phyloP scores from a whole-genome alignment of 169 alveolate genomes.

The Miamiensis avidus region DNA sequence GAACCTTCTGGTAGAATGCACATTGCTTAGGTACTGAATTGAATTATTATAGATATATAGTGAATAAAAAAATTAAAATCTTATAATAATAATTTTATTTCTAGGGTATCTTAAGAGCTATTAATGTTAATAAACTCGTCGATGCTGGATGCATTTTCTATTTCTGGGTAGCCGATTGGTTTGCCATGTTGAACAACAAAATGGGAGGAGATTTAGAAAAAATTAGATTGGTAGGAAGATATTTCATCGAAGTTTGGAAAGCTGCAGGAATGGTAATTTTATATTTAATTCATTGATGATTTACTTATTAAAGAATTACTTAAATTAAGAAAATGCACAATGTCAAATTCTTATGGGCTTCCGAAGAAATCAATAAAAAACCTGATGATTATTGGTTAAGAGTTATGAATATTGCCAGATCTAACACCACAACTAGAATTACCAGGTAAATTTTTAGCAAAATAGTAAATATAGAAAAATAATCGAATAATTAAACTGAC shows the following conservation, averaged over 20 bases:
- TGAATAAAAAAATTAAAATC: too few species aligned
- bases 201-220: conserved; percentile 97
- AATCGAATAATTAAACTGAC: too few species aligned
- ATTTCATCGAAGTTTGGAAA: conserved; percentile 98
- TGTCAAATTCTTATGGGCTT: conserved; percentile 97
- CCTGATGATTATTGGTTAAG: conserved; percentile 96
- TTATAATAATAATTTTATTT: too few species aligned
- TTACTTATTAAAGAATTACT: background rate
- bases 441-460: conserved; percentile 28
- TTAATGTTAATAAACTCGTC: conserved; percentile 94
- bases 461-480: too few species aligned
- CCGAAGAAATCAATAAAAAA: conserved; percentile 95
- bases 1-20: conserved; percentile 99
- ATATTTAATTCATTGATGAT: background rate
- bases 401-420: conserved; percentile 95
- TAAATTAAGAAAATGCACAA: conserved; percentile 47
- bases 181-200: conserved; percentile 98
- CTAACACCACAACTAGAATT: conserved; percentile 91
- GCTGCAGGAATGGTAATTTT: conserved; percentile 99
- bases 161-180: conserved; percentile 99
- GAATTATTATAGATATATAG: too few species aligned
- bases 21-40: conserved; percentile 90
- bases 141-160: conserved; percentile 96
- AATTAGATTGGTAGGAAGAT: conserved; percentile 95
- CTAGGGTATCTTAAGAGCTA: conserved; percentile 64